These are phyloP conservation scores for Coffea eugenioides DNA, from an alignment of 257 asterid genomes.

Conservation along the genomic window DNA sequence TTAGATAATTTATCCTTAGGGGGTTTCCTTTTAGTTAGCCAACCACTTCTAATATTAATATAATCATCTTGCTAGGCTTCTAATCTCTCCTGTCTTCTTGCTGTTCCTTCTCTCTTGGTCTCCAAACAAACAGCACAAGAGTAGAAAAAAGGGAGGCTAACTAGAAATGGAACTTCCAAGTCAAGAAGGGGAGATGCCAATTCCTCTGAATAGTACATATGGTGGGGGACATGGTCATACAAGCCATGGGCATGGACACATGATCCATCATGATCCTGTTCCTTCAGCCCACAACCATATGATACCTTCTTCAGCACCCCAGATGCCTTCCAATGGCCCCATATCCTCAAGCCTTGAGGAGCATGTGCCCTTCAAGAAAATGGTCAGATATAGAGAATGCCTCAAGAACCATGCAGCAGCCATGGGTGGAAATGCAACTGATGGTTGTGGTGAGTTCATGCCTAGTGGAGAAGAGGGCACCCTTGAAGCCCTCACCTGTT, in stretches of 20 bases:
- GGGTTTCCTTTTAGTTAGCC: constrained; percentile 19
- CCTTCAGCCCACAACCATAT: constrained; percentile 33
- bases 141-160: neutral
- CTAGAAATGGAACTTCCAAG: constrained; percentile 32
- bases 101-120: constrained; percentile 54
- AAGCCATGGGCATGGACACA: constrained; percentile 40
- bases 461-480: constrained; percentile 82
- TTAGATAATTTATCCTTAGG: neutral
- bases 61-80: constrained; percentile 30
- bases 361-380: constrained; percentile 47
- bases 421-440: constrained; percentile 86
- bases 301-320: constrained; percentile 37
- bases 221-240: constrained; percentile 37
- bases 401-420: constrained; percentile 90
- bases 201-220: constrained; percentile 74
- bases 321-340: constrained; percentile 37
- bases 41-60: constrained; percentile 18
- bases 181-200: constrained; percentile 63
- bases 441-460: constrained; percentile 98
- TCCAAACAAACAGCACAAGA: constrained; percentile 47
- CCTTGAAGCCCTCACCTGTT: constrained; percentile 75
- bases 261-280: constrained; percentile 47
- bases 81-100: constrained; percentile 30
- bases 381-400: constrained; percentile 64
- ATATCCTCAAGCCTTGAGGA: constrained; percentile 24